Conservation (phyloP, 345 rosid genomes). For the Lumnitzera littorea region DNA sequence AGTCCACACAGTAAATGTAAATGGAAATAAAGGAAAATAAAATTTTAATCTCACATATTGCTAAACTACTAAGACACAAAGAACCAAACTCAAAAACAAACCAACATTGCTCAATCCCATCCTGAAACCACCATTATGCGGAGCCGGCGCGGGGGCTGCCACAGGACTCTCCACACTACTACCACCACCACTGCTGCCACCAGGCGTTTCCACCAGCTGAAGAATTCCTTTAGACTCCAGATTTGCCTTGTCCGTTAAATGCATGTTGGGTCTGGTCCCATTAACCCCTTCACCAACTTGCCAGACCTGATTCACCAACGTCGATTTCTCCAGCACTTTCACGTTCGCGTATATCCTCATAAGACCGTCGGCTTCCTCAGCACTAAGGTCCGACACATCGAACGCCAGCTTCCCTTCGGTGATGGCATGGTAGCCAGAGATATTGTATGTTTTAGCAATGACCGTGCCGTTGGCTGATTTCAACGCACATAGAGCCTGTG, state of each 20-base stretch:
- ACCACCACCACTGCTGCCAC: not conserved
- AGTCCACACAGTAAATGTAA: too few relatives aligned
- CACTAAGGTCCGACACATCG: constrained; percentile 44
- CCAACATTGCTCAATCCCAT: not conserved
- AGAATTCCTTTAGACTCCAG: constrained; percentile 18
- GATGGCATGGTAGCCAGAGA: constrained; percentile 20
- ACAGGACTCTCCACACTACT: not conserved
- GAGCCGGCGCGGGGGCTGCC: too few relatives aligned
- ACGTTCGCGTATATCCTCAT: constrained; percentile 39
- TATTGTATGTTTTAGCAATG: constrained; percentile 41
- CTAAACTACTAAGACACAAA: too few relatives aligned
- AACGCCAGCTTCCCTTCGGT: constrained; percentile 34
- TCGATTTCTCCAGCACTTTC: constrained; percentile 43
- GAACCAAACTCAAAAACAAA: not conserved
- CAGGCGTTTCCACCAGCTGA: constrained; percentile 13
- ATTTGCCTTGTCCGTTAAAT: constrained; percentile 19
- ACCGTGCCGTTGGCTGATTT: constrained; percentile 23
- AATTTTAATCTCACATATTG: too few relatives aligned
- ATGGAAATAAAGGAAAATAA: too few relatives aligned
- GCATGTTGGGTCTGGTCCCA: constrained; percentile 22
- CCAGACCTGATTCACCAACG: constrained; percentile 72
- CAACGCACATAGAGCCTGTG: constrained; percentile 59
- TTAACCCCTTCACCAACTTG: constrained; percentile 54
- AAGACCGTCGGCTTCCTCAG: constrained; percentile 25
- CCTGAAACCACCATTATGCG: constrained; percentile 15